Conservation (phyloP, 768 basidiomycete species). For the Boletus reticulatus region DNA sequence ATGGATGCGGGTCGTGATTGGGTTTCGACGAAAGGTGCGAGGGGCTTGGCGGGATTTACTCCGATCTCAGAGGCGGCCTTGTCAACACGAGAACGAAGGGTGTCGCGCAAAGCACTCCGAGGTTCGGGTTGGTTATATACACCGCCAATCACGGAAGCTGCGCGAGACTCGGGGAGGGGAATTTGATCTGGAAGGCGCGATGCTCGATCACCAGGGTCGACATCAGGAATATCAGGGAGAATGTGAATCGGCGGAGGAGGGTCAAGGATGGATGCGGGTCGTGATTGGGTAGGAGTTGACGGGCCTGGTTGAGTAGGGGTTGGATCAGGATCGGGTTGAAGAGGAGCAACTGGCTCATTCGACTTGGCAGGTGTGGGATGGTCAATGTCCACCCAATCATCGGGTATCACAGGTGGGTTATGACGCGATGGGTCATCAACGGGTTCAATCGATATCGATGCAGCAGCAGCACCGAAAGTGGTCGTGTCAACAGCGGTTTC, state of each 20-base stretch:
- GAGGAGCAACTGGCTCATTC: slow-evolving; percentile 4
- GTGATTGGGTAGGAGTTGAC: slow-evolving; percentile 4
- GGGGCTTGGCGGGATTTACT: slow-evolving; percentile 7
- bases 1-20: slow-evolving; percentile 13
- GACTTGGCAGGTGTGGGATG: slow-evolving; percentile 4
- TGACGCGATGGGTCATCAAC: slow-evolving; percentile 17
- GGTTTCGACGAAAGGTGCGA: not conserved
- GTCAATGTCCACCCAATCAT: slow-evolving; percentile 31
- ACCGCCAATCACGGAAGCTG: slow-evolving; percentile 29
- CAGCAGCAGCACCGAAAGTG: not conserved
- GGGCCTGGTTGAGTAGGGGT: not conserved
- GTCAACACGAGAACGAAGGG: slow-evolving; percentile 10
- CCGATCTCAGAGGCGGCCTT: slow-evolving; percentile 27
- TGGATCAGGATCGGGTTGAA: slow-evolving; percentile 5
- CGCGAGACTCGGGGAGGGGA: slow-evolving; percentile 29
- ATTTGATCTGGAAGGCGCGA: slow-evolving; percentile 19
- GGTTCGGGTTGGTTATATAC: slow-evolving; percentile 23
- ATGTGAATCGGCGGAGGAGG: slow-evolving; percentile 10
- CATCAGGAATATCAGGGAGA: slow-evolving; percentile 20
- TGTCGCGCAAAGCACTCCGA: slow-evolving; percentile 11
- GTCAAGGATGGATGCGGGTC: slow-evolving; percentile 11
- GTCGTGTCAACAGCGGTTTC: not conserved
- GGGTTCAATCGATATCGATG: slow-evolving; percentile 1
- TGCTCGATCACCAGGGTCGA: not conserved
- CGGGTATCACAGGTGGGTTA: slow-evolving; percentile 21